Base-by-base conservation (phyloP, 768 basidiomycete species). In the Mycena vulgaris region DNA sequence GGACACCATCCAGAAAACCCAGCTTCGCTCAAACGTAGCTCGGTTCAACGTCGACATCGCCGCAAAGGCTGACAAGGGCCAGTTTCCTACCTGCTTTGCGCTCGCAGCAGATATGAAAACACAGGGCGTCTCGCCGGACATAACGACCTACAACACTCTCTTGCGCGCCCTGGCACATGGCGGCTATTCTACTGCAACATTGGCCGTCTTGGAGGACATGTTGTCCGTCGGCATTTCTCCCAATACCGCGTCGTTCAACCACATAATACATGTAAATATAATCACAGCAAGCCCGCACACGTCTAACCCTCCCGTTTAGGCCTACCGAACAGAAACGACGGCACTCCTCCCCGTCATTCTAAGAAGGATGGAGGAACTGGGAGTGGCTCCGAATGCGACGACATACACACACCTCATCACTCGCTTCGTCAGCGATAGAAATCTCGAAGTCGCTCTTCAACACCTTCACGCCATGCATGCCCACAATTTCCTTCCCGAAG, bases 181-280 rank as follows among this genome's bases (percentile, higher is more conserved):
- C 40, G 82, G 80, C 6, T 74, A 84, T 11, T 82, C 82, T 76
- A 73, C 85, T 31, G 89, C 93, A 68, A 86, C 90, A 5, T 87
- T 86, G 83, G 92, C 91, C 21, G 85, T 92, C 62, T 79, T 92
- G 31, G 90, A 92, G 39, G 92, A 94, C 76, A 93, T 94, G 92
- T 59, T 84, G 37, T 77, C 83, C 21, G 71, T 84, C 48, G 86
- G 85, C 3, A 69, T 94, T 25, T 68, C 78, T 51, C 91, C 89
- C 6, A 83, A 88, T 63, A 72, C 81, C 7, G 80, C 85, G 42
- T 85, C 88, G 11, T 91, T 91, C 77, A 88, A 92, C 51, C 80
- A 85, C 48, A 82, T 95, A 28, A 78, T 95, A 55, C 80, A 87
- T 75, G 80, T 75, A 49, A 28, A 66, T 37, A 49, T 9, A 40